Evolutionary conservation across 1,284 basidiomycete genomes (phyloP).

Genomic region (Ustilago hordei): DNA sequence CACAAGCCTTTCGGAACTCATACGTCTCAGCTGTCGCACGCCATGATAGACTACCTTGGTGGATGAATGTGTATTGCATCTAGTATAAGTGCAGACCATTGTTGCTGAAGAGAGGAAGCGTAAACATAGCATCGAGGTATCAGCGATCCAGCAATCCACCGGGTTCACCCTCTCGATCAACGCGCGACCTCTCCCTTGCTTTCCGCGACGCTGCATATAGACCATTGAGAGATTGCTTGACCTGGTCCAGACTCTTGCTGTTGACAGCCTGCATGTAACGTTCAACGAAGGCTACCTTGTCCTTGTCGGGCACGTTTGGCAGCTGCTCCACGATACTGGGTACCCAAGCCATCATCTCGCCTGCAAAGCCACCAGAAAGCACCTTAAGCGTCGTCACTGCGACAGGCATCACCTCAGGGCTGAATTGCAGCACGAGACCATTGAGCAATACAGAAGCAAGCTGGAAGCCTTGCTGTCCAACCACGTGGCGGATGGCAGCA

Average conservation of each 20-base stretch:
- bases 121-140: neutral
- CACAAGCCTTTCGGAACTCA: neutral
- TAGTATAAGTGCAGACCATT: neutral
- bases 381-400: conserved; percentile 83
- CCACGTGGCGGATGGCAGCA: conserved; percentile 76
- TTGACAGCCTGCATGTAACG: conserved; percentile 62
- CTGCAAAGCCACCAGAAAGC: conserved; percentile 77
- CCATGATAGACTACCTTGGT: neutral
- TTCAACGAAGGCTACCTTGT: conserved; percentile 80
- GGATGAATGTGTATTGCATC: neutral
- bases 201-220: conserved; percentile 60
- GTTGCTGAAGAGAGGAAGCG: neutral
- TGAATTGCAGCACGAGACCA: conserved; percentile 81
- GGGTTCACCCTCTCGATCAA: conserved; percentile 29
- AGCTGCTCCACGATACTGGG: conserved; percentile 79
- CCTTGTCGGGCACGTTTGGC: conserved; percentile 77
- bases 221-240: conserved; percentile 52
- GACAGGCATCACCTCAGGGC: conserved; percentile 82
- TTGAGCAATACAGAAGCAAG: conserved; percentile 80
- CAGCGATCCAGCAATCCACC: conserved; percentile 36
- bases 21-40: neutral
- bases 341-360: conserved; percentile 80
- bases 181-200: conserved; percentile 52
- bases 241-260: conserved; percentile 39
- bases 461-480: conserved; percentile 81